Conservation (phyloP, 495 filamentous ascomycete species). For the Penicillium canariense region DNA sequence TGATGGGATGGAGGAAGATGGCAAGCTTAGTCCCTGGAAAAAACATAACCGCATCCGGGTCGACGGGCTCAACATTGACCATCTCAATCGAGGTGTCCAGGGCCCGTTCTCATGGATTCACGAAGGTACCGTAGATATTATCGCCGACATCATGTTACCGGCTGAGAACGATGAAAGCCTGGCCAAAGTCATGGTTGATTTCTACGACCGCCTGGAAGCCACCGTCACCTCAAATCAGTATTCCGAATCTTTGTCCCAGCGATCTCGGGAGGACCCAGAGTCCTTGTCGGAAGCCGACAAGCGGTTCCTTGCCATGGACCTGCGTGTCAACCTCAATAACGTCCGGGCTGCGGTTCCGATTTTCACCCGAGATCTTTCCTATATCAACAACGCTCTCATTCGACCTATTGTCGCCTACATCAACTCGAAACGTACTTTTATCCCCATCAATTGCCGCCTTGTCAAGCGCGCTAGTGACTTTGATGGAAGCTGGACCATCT, state of each 20-base stretch:
- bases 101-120: conserved; percentile 98
- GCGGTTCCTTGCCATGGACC: conserved; percentile 82
- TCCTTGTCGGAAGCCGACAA: conserved; percentile 46
- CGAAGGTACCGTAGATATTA: conserved; percentile 93
- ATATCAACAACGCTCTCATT: conserved; percentile 92
- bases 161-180: conserved; percentile 81
- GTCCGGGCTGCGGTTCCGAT: conserved; percentile 88
- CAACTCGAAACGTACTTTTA: conserved; percentile 88
- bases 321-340: conserved; percentile 87
- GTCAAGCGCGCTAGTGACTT: conserved; percentile 86
- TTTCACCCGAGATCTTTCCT: conserved; percentile 85
- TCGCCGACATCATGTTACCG: conserved; percentile 92
- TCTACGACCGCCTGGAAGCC: conserved; percentile 92
- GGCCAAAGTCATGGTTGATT: conserved; percentile 86
- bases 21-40: conserved; percentile 68
- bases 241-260: conserved; percentile 19
- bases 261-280: conserved; percentile 13
- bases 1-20: conserved; percentile 50
- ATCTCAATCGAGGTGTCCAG: conserved; percentile 89
- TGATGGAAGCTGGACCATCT: conserved; percentile 93
- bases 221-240: conserved; percentile 75
- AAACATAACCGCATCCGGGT: conserved; percentile 89
- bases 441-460: conserved; percentile 90
- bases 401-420: conserved; percentile 99
- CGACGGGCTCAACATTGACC: conserved; percentile 91